Evolutionary conservation across 1,284 basidiomycete genomes (phyloP), one percentile per base, ranked within the genome.

Genomic region (Rhodotorula sp.): DNA sequence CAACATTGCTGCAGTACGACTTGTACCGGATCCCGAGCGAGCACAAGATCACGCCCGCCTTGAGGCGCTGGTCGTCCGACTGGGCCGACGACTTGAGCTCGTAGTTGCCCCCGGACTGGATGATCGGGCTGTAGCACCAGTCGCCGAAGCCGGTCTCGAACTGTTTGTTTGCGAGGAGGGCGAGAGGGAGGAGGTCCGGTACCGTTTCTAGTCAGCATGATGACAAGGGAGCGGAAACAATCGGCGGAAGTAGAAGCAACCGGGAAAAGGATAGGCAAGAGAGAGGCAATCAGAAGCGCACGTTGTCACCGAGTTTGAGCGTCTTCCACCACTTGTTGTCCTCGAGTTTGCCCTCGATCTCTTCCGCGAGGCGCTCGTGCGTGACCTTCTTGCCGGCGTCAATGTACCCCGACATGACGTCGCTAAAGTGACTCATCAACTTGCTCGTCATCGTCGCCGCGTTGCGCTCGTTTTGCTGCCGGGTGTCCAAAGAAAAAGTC

Each of bases 91-190:
- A 89, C 73, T 89, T 88, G 63, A 98, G 84, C 79, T 98, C 95
- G 80, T 97, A 98, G 55, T 88, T 88, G 23, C 92, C 91, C 66
- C 90, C 90, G 4, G 94, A 97, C 79, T 97, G 95, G 78, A 98
- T 92, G 80, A 97, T 95, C 5, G 95, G 95, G 7, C 91, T 88
- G 81, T 95, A 97, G 76, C 92, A 92, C 83, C 95, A 95, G 81
- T 98, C 95, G 4, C 91, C 90, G 18, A 90, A 86, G 38, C 85
- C 84, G 85, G 91, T 93, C 80, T 99, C 95, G 69, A 94, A 85
- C 90, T 93, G 66, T 16, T 43, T 23, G 28, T 43, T 21, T n/a
- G n/a, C n/a, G n/a, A 3, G 48, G 26, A 31, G 34, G 34, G 34
- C 34, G 38, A 38, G 21, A n/a, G 23, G 4, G 52, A 31, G 38